Conservation (phyloP, 129 eudicot species). For the Tagetes erecta region DNA sequence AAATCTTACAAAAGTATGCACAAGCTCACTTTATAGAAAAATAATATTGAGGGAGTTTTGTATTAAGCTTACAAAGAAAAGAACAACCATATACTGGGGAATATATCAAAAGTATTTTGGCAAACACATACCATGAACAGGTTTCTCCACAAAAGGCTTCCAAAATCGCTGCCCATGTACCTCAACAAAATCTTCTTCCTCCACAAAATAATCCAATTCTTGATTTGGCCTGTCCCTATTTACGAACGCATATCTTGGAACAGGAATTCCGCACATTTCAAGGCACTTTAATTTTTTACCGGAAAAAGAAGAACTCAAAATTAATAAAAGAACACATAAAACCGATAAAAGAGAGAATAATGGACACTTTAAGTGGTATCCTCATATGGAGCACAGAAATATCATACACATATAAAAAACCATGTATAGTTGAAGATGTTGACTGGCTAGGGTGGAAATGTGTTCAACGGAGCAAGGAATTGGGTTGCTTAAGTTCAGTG, state of each 20-base stretch:
- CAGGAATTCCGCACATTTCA: conserved; percentile 86
- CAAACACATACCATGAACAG: conserved; percentile 73
- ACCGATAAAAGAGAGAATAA: background rate
- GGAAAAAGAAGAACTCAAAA: conserved; percentile 9
- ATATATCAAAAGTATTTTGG: background rate
- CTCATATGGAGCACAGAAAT: conserved; percentile 10
- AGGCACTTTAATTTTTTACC: conserved; percentile 63
- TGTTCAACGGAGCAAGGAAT: too few species aligned
- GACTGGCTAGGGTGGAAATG: too few species aligned
- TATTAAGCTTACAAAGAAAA: background rate
- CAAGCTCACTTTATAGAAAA: background rate
- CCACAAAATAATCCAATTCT: conserved; percentile 87
- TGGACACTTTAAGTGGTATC: background rate
- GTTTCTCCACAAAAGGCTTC: conserved; percentile 98
- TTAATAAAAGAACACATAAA: background rate
- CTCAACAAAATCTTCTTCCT: conserved; percentile 96
- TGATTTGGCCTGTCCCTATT: conserved; percentile 79
- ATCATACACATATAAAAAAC: background rate
- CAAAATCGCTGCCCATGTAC: conserved; percentile 87
- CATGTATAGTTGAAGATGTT: too few species aligned
- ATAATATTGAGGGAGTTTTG: background rate
- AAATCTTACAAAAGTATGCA: conserved; percentile 12
- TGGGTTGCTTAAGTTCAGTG: too few species aligned
- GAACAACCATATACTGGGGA: background rate
- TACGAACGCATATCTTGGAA: conserved; percentile 90